Base-by-base conservation (phyloP, 108 stramenopile genomes). In the Aurantiochytrium sp. region DNA sequence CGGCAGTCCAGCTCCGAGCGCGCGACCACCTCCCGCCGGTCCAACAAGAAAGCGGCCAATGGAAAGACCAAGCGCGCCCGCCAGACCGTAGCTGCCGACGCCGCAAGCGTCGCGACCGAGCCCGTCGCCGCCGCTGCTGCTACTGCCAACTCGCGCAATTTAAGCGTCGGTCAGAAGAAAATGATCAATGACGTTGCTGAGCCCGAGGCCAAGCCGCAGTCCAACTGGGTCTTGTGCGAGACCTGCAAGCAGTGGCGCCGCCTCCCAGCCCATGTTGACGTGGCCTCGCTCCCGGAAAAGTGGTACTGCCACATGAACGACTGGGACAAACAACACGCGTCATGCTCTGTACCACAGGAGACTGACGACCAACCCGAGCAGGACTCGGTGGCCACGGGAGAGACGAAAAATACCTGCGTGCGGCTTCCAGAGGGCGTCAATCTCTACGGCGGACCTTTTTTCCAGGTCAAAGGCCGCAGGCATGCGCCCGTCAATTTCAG, bases 211-310 rank as follows among this genome's bases (percentile, higher is more conserved):
- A 81, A 81, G 31, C 52, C 54, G 85, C 91, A 94, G 85, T 65
- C 90, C 52, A 93, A 95, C 37, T 97, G 96, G 96, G 96, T 95
- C 21, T 95, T 95, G 87, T 97, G 96, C 89, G 96, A 97, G 54
- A 89, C 88, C 12, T 97, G 96, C 89, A 89, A 89, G 31, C 95
- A 96, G 73, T 97, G 96, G 96, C 95, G 96, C 42, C 89, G 94
- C 86, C 88, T 97, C 21, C 95, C 96, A 17, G 88, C 90, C 45
- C 55, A 88, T 54, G 91, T 96, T 34, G 88, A 95, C 86, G 86
- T 91, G 32, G 89, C 93, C 10, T 89, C 87, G 15, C 89, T 97
- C 19, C 95, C 95, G 34, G 94, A 96, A 22, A 69, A 91, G 55
- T 97, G 96, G 96, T 96, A 92, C 68, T 97, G 96, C 87, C 93